Evolutionary conservation across 1,284 basidiomycete genomes (phyloP), one percentile per base, ranked within the genome.

Genomic region (Puccinia novopanici): DNA sequence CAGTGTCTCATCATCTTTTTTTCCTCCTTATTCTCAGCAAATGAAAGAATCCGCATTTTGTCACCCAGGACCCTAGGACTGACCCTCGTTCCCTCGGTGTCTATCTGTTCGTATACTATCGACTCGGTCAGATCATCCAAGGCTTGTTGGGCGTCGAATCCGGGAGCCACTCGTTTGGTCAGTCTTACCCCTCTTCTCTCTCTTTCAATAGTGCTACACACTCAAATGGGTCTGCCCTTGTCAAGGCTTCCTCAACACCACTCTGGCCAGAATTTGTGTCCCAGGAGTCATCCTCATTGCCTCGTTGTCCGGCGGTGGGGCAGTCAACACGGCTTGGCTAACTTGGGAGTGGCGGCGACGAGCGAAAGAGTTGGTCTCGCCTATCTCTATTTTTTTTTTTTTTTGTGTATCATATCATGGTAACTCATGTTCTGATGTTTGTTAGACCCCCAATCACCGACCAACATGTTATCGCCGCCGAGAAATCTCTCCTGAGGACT

Each of bases 251-350:
- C 81, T 85, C 74, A 84, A 84, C 63, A 81, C 82, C 3, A 82
- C 84, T 3, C 81, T 85, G 0, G 83, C 84, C n/a, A 83, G 87
- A 8, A 86, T 87, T 1, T 87, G 86, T 59, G 85, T 87, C 10
- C 84, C 87, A 2, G 87, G 87, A 10, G 85, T 86, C 19, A 82
- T 84, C 4, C 83, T 87, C n/a, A 87, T 87, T 71, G 87, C 85
- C 0, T 80, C 85, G 0, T 82, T 87, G 0, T 87, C 87, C 0
- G 87, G 87, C 4, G 86, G 85, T 10, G 86, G 85, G 52, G 86
- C 87, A 0, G 84, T 86, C 34, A 86, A 86, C 67, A 85, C 86
- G 0, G 86, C 86, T 0, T 86, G 85, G 85, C 85, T 87, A 68
- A 86, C 86, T 19, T 86, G 84, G 81, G 86, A 87, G 75, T 85